Base-by-base conservation (phyloP, 1,284 basidiomycete genomes). In the Singerocomus inundabilis region DNA sequence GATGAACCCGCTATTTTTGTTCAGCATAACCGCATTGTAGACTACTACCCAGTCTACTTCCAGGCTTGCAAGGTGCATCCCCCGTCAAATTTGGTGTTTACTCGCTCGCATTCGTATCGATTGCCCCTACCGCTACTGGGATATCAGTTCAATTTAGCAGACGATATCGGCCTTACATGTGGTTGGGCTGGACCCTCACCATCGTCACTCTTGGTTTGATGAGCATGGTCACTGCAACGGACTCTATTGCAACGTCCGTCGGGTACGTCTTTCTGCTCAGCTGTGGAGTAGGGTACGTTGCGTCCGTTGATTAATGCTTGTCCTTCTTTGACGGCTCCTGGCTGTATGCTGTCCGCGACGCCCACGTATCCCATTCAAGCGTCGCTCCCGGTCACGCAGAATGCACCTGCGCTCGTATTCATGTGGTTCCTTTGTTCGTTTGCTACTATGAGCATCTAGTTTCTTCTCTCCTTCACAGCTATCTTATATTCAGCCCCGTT, bases 341-440 rank as follows among this genome's bases (percentile, higher is more conserved):
- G 3, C 9, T 47, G 54, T 7, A 7, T 47, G 5, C 9, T 58
- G 18, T 12, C 8, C 7, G 29, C 44, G 9, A 55, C 47, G 9
- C 13, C 37, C 3, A 39, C 43, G 46, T 63, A 58, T 44, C 61
- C 66, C 9, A 57, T 72, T 29, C 65, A 71, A 18, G 69, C 74
- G 6, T 70, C 72, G 1, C 55, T 74, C 1, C 61, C 64, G 1
- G 54, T 65, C 9, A 50, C 51, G 8, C 45, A 60, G 32, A 71
- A 68, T 46, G 69, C 70, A 12, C 54, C 57, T 21, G 64, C 69
- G 2, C 57, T 71, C 12, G 59, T 66, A 1, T 61, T 71, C 41
- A 59, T 64, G 51, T 59, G 61, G 45, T 72, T 69, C 52, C 49
- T 64, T 15, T 66, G 70, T n/a, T 57, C 52, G 18, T 68, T 70